These are phyloP conservation scores for Dendrostoma leiphaemia DNA, from an alignment of 2,329 filamentous ascomycete species.

Conservation along the genomic window DNA sequence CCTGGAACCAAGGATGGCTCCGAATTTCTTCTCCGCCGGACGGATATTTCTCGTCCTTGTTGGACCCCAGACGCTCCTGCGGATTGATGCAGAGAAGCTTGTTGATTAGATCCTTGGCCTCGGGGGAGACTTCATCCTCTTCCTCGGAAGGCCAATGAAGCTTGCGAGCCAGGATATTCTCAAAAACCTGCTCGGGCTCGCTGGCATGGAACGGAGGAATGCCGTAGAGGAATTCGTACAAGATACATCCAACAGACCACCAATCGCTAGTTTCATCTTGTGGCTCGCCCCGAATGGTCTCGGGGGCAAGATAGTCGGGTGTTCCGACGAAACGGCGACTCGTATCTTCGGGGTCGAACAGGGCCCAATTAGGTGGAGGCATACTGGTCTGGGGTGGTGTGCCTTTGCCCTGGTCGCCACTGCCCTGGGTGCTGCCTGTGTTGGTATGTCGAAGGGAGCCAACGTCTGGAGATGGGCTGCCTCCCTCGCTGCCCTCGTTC, in stretches of 20 bases:
- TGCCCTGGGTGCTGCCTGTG: conserved; percentile 42
- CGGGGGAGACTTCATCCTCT: conserved; percentile 75
- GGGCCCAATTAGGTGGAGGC: conserved; percentile 84
- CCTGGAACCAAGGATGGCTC: conserved; percentile 82
- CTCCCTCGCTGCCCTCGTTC: conserved; percentile 69
- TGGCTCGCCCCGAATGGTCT: conserved; percentile 91
- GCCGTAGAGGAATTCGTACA: conserved; percentile 94
- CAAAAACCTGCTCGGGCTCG: conserved; percentile 90
- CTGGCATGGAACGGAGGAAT: conserved; percentile 89
- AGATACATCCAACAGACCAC: conserved; percentile 99
- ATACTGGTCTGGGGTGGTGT: conserved; percentile 66
- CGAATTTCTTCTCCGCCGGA: conserved; percentile 91
- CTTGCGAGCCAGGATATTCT: conserved; percentile 86
- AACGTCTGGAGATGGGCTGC: conserved; percentile 75
- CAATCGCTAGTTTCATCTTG: conserved; percentile 99
- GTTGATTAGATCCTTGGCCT: conserved; percentile 94
- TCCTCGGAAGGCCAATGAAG: conserved; percentile 90
- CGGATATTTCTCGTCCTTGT: conserved; percentile 75
- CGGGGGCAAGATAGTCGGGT: conserved; percentile 93
- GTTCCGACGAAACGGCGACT: conserved; percentile 94
- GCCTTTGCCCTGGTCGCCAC: conserved; percentile 51
- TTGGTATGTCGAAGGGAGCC: conserved; percentile 57
- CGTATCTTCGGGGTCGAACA: conserved; percentile 94
- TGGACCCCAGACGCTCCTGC: conserved; percentile 77
- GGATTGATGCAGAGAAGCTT: conserved; percentile 85